phyloP scores from a whole-genome alignment of 202 grass and related monocot genomes.

The Hordeum pubiflorum region DNA sequence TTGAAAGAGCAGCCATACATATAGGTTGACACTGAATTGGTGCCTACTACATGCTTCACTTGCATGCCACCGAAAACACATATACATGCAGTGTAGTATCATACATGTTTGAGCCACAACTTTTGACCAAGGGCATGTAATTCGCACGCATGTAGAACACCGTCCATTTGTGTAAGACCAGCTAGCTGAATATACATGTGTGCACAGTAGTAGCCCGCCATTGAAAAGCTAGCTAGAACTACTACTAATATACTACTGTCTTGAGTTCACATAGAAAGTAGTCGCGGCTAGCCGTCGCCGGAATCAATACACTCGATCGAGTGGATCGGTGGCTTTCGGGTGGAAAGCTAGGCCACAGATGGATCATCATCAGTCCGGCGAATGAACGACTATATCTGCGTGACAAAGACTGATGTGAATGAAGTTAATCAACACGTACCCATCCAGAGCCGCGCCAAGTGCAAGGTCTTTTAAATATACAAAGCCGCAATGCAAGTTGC shows the following conservation, averaged over 20 bases:
- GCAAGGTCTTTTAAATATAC: neutral
- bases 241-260: neutral
- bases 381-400: neutral
- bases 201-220: neutral
- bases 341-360: neutral
- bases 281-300: neutral
- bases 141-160: neutral
- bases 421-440: neutral
- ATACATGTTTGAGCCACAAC: neutral
- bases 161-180: neutral
- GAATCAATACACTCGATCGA: neutral
- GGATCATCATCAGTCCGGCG: neutral
- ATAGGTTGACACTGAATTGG: neutral
- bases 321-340: neutral
- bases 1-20: neutral
- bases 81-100: neutral
- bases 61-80: neutral
- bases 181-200: neutral
- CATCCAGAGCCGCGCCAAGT: neutral
- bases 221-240: neutral
- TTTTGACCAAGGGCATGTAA: neutral
- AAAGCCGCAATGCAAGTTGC: neutral
- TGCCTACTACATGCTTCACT: neutral
- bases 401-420: neutral
- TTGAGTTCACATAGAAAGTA: neutral